A percentile compares a stretch with the other conserved stretches of the same genome.
Conservation (phyloP, 805 yeast genomes). For the Ogataea naganishii region DNA sequence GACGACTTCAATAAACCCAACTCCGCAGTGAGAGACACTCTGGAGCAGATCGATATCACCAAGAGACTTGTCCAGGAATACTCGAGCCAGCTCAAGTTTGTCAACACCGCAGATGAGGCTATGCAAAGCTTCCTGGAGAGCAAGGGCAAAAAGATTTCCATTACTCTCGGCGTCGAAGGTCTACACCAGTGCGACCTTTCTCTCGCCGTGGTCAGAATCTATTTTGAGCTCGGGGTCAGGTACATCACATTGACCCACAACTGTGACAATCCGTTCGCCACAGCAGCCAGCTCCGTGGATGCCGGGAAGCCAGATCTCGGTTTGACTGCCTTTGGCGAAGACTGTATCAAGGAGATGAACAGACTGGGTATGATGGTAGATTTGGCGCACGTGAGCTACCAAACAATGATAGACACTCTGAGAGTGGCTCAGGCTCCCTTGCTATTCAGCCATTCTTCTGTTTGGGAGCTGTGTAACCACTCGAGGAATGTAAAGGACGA, state of each 20-base stretch:
- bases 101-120: constrained; percentile 33
- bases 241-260: constrained; percentile 47
- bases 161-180: constrained; percentile 47
- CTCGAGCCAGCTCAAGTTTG: constrained; percentile 30
- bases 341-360: constrained; percentile 39
- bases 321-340: constrained; percentile 29
- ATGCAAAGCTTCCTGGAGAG: constrained; percentile 20
- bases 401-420: constrained; percentile 39
- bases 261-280: constrained; percentile 50
- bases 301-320: constrained; percentile 39
- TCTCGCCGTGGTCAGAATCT: constrained; percentile 39
- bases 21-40: constrained; percentile 39
- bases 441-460: constrained; percentile 41
- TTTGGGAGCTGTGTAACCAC: constrained; percentile 29
- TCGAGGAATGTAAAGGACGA: constrained; percentile 42
- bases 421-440: constrained; percentile 35
- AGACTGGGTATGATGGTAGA: constrained; percentile 47
- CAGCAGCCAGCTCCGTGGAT: constrained; percentile 39
- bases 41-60: constrained; percentile 45
- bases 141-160: constrained; percentile 27
- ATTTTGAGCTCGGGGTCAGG: constrained; percentile 41
- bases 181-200: constrained; percentile 44
- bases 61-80: constrained; percentile 34
- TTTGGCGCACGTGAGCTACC: constrained; percentile 36
- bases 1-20: constrained; percentile 36